Evolutionary conservation across 148 eudicot genomes (phyloP).

Genomic region (Camellia lanceoleosa): DNA sequence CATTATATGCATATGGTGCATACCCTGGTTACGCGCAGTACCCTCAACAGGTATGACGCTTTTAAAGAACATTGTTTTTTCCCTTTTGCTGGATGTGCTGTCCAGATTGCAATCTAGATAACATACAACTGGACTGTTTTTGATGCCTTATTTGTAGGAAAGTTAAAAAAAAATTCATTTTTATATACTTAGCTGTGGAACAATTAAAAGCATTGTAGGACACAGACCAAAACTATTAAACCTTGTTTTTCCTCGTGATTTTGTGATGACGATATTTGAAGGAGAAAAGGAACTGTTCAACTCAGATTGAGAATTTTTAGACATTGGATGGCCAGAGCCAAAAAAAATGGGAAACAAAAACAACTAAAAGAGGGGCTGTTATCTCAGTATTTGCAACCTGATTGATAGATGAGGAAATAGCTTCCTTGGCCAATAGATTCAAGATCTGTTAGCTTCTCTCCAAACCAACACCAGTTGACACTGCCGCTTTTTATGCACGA

Average conservation of each 20-base stretch:
- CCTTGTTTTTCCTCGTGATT: neutral
- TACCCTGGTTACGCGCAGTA: slow-evolving; percentile 98
- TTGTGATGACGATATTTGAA: neutral
- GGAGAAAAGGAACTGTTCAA: too few relatives aligned
- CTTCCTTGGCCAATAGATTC: too few relatives aligned
- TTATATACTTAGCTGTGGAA: neutral
- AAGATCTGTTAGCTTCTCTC: too few relatives aligned
- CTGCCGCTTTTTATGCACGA: too few relatives aligned
- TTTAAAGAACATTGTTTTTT: neutral
- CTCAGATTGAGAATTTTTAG: too few relatives aligned
- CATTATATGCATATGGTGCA: slow-evolving; percentile 74
- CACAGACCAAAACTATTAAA: neutral
- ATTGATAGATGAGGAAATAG: too few relatives aligned
- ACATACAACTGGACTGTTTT: neutral
- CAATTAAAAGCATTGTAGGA: neutral
- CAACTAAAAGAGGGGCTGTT: too few relatives aligned
- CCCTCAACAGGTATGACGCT: slow-evolving; percentile 71
- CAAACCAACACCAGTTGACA: too few relatives aligned
- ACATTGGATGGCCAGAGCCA: too few relatives aligned
- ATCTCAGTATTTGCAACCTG: accelerated
- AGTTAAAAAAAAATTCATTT: neutral
- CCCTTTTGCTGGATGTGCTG: neutral
- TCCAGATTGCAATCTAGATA: neutral
- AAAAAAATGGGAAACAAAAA: too few relatives aligned
- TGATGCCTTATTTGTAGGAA: neutral